Evolutionary conservation across 2,329 filamentous ascomycete species (phyloP), one percentile per base, ranked within the genome.

Genomic region (Monosporascus sp.): DNA sequence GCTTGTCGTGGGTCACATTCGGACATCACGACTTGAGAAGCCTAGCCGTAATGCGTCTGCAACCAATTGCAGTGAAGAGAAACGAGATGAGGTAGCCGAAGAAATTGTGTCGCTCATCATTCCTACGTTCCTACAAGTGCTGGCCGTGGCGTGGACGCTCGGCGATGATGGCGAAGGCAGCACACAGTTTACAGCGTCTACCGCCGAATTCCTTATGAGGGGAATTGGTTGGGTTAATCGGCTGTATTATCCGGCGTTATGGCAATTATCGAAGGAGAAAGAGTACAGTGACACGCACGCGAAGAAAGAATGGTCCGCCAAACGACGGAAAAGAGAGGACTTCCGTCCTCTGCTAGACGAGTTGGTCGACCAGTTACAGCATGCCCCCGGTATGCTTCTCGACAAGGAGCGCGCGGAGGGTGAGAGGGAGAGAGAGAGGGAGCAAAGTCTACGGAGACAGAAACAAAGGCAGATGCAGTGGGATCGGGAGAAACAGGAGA

Each of bases 131-230:
- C 48, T 62, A 35, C 62, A 61, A 31, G 52, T 64, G 41, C 48
- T 68, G 15, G 60, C 51, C 14, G 59, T 52, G 25, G 57, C 53
- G n/a, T 68, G 65, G 65, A 47, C 35, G 11, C 45, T 67, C 22
- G 65, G 64, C 25, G 62, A 63, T 7, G 18, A 51, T n/a, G 36
- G 49, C 47, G 54, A 59, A 58, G 7, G 7, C 5, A 31, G 43
- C n/a, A 27, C 61, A 17, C 53, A 41, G 22, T 67, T 69, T 24
- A 67, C 64, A 15, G 49, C 48, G 44, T 55, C 53, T 44, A 56
- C 56, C 1, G 45, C 62, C 20, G 55, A 62, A 49, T 52, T 68
- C 39, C 57, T 68, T 54, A 50, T 8, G 44, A 63, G 54, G 49
- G 37, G 37, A 20, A 45, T 65, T 48, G 50, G 56, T 44, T 67